Evolutionary conservation across 805 yeast genomes (phyloP), one percentile per base, ranked within the genome.

Genomic region (Saturnispora ahearnii): DNA sequence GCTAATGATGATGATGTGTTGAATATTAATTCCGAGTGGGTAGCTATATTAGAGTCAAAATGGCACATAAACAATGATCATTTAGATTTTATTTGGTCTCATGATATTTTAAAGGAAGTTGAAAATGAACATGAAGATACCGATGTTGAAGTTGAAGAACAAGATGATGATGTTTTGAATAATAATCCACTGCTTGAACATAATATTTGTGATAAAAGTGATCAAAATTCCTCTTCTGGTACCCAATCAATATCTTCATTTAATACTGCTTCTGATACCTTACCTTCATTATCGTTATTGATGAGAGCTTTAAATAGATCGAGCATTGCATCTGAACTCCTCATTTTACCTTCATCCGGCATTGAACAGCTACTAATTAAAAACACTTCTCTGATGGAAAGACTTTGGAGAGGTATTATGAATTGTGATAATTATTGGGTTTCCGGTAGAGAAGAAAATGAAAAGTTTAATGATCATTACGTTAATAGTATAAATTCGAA

Each of bases 331-430:
- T 61, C 63, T 26, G 68, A 66, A 38, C 54, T 61, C 1, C 44
- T 65, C 43, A 56, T 64, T 15, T 45, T 64, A 7, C 56, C 65
- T 2, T 54, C 57, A 41, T 50, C 57, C 10, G 48, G 55, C 26
- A 52, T 57, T n/a, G 57, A 58, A 10, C 53, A 58, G 30, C 49
- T 49, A 18, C 44, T 65, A n/a, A 48, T 64, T 12, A 45, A 55
- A 2, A 61, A 60, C 7, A 53, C 55, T 9, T 52, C 52, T 13
- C 54, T 60, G 8, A 44, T 66, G 18, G 51, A 57, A 3, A 57
- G 53, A 42, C 50, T 66, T 3, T 66, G 70, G 70, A 55, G 66
- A 29, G 70, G 70, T 1, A 57, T 66, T 44, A 44, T 64, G 48
- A 60, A 62, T 45, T 53, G 54, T 44, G 60, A 57, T 34, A 59